These are phyloP conservation scores for Yamagishiella unicocca DNA, from an alignment of 139 green algal genomes.

Conservation along the genomic window DNA sequence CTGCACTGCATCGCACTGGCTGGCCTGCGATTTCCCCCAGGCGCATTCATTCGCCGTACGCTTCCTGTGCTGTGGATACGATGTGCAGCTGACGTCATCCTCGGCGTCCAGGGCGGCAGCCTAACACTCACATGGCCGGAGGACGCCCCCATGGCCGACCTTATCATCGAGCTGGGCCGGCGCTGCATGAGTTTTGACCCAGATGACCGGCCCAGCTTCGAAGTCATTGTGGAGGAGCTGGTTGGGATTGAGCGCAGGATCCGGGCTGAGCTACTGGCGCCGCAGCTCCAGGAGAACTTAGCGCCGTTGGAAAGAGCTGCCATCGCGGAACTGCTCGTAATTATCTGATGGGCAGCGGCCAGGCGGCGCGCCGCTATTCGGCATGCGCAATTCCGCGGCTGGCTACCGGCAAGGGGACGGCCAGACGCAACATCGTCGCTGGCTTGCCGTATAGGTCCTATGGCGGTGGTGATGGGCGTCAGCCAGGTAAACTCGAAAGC, in stretches of 20 bases:
- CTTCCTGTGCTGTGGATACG: not conserved
- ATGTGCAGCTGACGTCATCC: not conserved
- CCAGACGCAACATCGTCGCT: too few species aligned
- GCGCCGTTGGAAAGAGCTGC: too few species aligned
- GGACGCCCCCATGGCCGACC: not conserved
- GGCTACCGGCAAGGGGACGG: too few species aligned
- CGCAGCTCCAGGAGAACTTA: too few species aligned
- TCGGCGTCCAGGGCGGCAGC: not conserved
- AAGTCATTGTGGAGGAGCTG: not conserved
- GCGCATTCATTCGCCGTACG: not conserved
- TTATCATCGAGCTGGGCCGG: conserved; percentile 1
- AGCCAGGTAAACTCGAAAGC: too few species aligned
- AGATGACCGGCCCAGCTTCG: not conserved
- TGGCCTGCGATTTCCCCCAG: not conserved
- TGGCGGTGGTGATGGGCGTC: too few species aligned
- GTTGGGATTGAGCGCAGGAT: not conserved
- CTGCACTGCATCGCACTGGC: not conserved
- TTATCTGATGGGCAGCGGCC: too few species aligned
- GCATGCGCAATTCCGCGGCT: too few species aligned
- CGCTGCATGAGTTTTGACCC: not conserved
- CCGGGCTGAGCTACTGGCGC: not conserved
- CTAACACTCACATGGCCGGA: not conserved
- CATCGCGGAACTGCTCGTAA: too few species aligned
- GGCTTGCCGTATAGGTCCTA: too few species aligned
- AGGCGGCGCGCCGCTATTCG: too few species aligned